These are phyloP conservation scores for Fusarium nelsonii DNA, from an alignment of 2,329 filamentous ascomycete species.

Conservation along the genomic window DNA sequence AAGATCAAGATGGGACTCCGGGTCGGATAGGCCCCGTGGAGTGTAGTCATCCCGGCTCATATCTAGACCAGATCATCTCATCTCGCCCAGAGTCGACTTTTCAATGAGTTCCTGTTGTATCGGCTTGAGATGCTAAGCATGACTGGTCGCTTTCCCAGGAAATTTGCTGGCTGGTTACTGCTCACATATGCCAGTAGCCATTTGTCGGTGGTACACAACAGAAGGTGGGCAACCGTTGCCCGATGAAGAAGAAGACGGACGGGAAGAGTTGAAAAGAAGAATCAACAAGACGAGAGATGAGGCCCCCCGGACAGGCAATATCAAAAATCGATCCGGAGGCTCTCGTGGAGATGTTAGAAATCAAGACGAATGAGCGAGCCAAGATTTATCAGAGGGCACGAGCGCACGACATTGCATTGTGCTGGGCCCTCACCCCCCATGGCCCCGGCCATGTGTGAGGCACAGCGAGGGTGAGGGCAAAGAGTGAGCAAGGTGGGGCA, in stretches of 20 bases:
- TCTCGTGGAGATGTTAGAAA: conserved; percentile 47
- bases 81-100: conserved; percentile 46
- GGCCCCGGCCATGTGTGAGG: conserved; percentile 47
- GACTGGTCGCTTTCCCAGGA: conserved; percentile 38
- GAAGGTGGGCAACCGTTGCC: conserved; percentile 42
- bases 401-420: conserved; percentile 51
- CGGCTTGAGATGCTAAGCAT: conserved; percentile 45
- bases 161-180: conserved; percentile 41
- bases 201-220: conserved; percentile 43
- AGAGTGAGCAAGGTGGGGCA: conserved; percentile 47
- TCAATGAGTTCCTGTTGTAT: conserved; percentile 45
- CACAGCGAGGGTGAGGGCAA: conserved; percentile 46
- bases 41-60: conserved; percentile 50
- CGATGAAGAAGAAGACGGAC: conserved; percentile 35
- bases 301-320: conserved; percentile 42
- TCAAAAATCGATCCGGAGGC: conserved; percentile 45
- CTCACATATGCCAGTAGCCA: conserved; percentile 43
- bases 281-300: conserved; percentile 34
- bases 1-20: conserved; percentile 50
- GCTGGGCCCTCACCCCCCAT: conserved; percentile 46
- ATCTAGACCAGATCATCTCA: conserved; percentile 50
- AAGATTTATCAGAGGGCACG: conserved; percentile 50
- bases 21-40: conserved; percentile 50
- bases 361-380: conserved; percentile 48
- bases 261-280: conserved; percentile 35